A percentile compares a stretch with the other conserved stretches of the same genome.
phyloP scores from a whole-genome alignment of 345 rosid species.

The Anastatica hierochuntica region DNA sequence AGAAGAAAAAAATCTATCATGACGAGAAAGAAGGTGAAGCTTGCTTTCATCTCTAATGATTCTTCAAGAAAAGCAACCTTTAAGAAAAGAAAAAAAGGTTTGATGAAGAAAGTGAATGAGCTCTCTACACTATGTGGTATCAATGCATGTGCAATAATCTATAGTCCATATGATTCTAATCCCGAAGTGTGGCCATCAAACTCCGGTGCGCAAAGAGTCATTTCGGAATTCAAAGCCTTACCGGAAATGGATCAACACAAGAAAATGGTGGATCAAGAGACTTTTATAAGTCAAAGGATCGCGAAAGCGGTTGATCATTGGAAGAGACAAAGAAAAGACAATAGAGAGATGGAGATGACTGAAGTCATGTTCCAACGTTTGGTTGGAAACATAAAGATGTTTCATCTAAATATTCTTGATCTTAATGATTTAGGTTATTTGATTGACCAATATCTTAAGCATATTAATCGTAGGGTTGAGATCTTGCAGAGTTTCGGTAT shows the following conservation, averaged over 20 bases:
- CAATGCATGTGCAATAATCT: too few relatives aligned
- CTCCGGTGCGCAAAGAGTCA: not conserved
- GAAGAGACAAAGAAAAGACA: constrained; percentile 15
- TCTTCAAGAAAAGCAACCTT: too few relatives aligned
- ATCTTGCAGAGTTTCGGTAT: not conserved
- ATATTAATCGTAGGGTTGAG: constrained; percentile 5
- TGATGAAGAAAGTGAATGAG: too few relatives aligned
- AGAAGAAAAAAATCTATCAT: not conserved
- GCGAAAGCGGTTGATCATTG: constrained; percentile 2
- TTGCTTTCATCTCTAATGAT: constrained; percentile 26
- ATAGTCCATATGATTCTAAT: too few relatives aligned
- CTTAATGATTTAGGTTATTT: too few relatives aligned
- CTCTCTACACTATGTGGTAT: too few relatives aligned
- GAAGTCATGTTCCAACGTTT: constrained; percentile 27
- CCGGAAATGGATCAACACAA: too few relatives aligned
- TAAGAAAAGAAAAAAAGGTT: too few relatives aligned
- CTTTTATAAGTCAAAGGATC: constrained; percentile 18
- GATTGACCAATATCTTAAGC: too few relatives aligned
- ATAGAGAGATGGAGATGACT: constrained; percentile 22
- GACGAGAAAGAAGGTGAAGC: constrained; percentile 30
- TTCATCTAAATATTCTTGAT: constrained; percentile 18
- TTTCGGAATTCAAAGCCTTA: not conserved
- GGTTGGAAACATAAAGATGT: not conserved
- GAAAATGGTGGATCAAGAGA: constrained; percentile 29
- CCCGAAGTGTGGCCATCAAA: too few relatives aligned